Percentiles rank a stretch among this genome's conserved stretches.
Conservation (phyloP, 139 green algal species). For the Chlamydomonas eustigma region DNA sequence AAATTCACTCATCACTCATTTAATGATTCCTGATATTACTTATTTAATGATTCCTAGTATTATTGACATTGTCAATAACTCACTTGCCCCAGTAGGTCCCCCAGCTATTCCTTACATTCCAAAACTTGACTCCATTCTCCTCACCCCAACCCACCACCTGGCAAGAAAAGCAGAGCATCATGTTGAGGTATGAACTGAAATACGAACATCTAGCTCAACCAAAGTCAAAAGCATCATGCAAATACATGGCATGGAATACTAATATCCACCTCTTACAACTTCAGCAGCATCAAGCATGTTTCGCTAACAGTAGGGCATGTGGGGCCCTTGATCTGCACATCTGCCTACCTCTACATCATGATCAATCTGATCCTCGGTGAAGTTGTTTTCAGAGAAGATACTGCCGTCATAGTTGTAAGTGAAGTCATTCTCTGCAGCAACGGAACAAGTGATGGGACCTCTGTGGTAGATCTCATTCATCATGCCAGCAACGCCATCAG, state of each 20-base stretch:
- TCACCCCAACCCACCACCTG: slow-evolving; percentile 58
- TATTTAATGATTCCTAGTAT: too few relatives aligned
- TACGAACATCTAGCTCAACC: background rate
- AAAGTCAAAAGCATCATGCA: background rate
- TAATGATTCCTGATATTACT: too few relatives aligned
- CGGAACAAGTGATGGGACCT: slow-evolving; percentile 49
- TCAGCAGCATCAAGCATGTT: too few relatives aligned
- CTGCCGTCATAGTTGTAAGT: slow-evolving; percentile 23
- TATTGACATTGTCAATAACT: too few relatives aligned
- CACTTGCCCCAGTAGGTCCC: slow-evolving; percentile 17
- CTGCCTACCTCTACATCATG: slow-evolving; percentile 29
- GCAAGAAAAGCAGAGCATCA: slow-evolving; percentile 11
- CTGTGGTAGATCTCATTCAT: slow-evolving; percentile 44
- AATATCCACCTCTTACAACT: too few relatives aligned
- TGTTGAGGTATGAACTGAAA: too few relatives aligned
- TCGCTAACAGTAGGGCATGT: too few relatives aligned
- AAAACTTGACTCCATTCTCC: slow-evolving; percentile 45
- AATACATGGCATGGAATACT: background rate
- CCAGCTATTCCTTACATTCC: slow-evolving; percentile 49
- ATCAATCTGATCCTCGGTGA: slow-evolving; percentile 40
- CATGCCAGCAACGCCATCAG: slow-evolving; percentile 21
- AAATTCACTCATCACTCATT: too few relatives aligned
- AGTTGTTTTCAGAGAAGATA: slow-evolving; percentile 36
- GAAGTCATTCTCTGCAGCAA: slow-evolving; percentile 46
- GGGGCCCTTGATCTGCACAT: too few relatives aligned